Evolutionary conservation across 1,284 basidiomycete species (phyloP), one percentile per base, ranked within the genome.

Genomic region (Cutaneotrichosporon dermatis): DNA sequence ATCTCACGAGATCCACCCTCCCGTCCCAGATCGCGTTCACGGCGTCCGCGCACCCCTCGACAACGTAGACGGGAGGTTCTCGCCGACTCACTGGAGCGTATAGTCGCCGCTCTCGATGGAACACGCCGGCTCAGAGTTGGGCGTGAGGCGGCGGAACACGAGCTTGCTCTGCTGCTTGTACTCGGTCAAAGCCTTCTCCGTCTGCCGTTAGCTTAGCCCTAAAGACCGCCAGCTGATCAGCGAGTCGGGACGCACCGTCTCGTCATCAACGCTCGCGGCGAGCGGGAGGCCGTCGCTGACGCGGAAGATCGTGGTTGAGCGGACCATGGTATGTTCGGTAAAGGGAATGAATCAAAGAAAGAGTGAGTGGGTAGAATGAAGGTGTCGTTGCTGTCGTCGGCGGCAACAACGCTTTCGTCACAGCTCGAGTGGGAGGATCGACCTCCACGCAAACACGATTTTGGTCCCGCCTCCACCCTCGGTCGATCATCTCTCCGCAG

Each of bases 131-230:
- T 99, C 96, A 15, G 91, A 88, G 72, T 95, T 92, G 44, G 92
- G 86, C 39, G 89, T 91, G 75, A 99, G 87, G 51, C 95, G 86
- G 59, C 94, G 84, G 75, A 98, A 96, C 72, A 99, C 88, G 69
- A 98, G 84, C 79, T 99, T 99, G 51, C 93, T 87, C 76, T 99
- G 95, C 71, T 98, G 95, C 78, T 98, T 99, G 83, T 97, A 92
- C 79, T 98, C 95, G 69, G 93, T 90, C 51, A 99, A 82, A 60
- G 88, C 84, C 72, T 89, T 87, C 77, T 97, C 94, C 65, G 90
- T 95, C 92, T 96, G 72, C 37, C 13, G 35, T 15, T 6, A 59
- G 58, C 37, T 10, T 25, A 25, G 25, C 25, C 25, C 25, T 25
- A 25, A 25, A 25, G 25, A 25, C 25, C 25, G 25, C 25, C 25